phyloP scores from a whole-genome alignment of 345 rosid genomes.

The Lenwebbia sp. region DNA sequence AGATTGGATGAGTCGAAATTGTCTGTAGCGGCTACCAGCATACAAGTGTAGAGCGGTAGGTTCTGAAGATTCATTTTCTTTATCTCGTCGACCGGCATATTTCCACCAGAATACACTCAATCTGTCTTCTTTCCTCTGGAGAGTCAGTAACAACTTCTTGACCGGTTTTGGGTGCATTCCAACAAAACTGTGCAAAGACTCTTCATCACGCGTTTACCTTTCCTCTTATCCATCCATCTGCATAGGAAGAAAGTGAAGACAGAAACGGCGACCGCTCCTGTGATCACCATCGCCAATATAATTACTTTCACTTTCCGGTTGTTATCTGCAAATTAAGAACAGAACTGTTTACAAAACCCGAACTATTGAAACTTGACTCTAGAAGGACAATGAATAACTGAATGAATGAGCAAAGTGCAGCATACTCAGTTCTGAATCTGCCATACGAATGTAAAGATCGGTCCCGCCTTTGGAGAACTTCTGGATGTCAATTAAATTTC shows the following conservation, averaged over 20 bases:
- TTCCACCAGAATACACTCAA: background rate
- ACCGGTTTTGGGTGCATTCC: background rate
- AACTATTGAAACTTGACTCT: background rate
- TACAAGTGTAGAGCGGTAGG: background rate
- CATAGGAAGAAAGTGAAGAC: background rate
- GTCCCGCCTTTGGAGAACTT: background rate
- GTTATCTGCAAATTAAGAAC: background rate
- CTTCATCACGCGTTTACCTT: background rate
- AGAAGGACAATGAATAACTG: background rate
- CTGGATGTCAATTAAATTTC: background rate
- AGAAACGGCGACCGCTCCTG: background rate
- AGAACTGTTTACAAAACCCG: background rate
- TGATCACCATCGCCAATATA: background rate
- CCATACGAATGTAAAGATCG: background rate
- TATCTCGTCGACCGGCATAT: background rate
- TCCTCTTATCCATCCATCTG: background rate
- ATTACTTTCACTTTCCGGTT: background rate
- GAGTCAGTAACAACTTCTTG: background rate
- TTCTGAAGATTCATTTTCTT: background rate
- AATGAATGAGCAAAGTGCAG: too few species aligned
- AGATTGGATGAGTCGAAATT: background rate
- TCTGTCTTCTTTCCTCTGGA: background rate
- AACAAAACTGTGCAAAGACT: background rate
- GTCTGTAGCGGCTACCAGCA: background rate
- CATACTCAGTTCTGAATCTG: background rate